Evolutionary conservation across 2,329 filamentous ascomycete species (phyloP), one percentile per base, ranked within the genome.

Genomic region (Fusarium pseudocircinatum): DNA sequence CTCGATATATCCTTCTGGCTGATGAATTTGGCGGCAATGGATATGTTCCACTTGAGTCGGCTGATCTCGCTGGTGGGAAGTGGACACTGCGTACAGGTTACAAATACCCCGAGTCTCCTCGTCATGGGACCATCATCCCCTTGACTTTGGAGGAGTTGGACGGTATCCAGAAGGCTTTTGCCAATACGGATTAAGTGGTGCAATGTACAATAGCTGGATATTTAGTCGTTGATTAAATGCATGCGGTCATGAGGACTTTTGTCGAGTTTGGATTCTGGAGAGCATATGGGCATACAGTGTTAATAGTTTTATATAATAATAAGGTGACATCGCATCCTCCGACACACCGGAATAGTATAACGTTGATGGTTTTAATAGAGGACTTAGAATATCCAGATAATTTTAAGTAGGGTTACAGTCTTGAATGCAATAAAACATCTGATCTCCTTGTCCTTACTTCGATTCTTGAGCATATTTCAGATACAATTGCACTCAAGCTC

Each of bases 51-150:
- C 62, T 62, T 0, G 37, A 71, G 32, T 54, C 62, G 0, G 28
- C 3, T 4, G 30, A 71, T 4, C 43, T 71, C 0, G 18, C 44
- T 9, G 54, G 43, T 28, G 40, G 36, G 6, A 16, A 70, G 2
- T 50, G 56, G 62, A 67, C 42, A n/a, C 40, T 59, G 2, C 52
- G 32, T 0, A 16, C 22, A 0, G 28, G 47, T 0, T 67, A 44
- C 3, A 34, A 14, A 12, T 43, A 61, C 7, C 67, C 56, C 1
- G 42, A 30, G 12, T 60, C 53, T 18, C 67, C 65, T 6, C 67
- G 67, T 4, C 65, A 70, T 24, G 67, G 67, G 0, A 70, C 46
- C 2, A 56, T 69, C 1, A 56, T 69, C 1, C 42, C 65, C 10
- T 4, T 69, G 11, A 70, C 59, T 6, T 10, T 36, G 12, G 30